Conservation (phyloP, 257 asterid genomes). For the Agastache rugosa region DNA sequence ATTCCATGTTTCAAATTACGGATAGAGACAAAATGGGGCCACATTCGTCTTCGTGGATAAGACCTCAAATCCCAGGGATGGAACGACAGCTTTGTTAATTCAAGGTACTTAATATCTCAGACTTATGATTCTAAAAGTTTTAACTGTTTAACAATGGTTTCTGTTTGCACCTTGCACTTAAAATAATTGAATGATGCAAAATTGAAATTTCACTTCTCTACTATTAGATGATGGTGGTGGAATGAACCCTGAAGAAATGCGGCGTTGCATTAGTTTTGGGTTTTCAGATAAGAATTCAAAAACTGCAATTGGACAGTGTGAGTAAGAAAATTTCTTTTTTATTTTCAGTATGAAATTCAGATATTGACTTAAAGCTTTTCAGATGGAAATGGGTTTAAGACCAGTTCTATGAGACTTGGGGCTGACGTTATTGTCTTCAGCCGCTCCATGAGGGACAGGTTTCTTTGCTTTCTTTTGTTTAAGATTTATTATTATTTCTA, state of each 20-base stretch:
- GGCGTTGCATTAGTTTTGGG: slow-evolving; percentile 87
- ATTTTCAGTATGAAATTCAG: slow-evolving; percentile 25
- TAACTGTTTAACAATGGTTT: slow-evolving; percentile 20
- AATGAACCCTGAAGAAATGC: slow-evolving; percentile 86
- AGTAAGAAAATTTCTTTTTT: slow-evolving; percentile 34
- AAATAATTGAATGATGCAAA: slow-evolving; percentile 21
- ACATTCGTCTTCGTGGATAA: slow-evolving; percentile 70
- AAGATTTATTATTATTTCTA: not conserved
- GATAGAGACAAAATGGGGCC: slow-evolving; percentile 82
- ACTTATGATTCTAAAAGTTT: not conserved
- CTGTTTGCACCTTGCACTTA: slow-evolving; percentile 32
- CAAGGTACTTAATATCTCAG: slow-evolving; percentile 63
- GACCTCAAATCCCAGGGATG: slow-evolving; percentile 72
- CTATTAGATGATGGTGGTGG: slow-evolving; percentile 92
- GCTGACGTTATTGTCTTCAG: slow-evolving; percentile 91
- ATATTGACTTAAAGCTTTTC: slow-evolving; percentile 47
- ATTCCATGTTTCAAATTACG: slow-evolving; percentile 35
- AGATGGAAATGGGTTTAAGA: slow-evolving; percentile 99
- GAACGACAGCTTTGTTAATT: slow-evolving; percentile 72
- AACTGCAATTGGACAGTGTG: slow-evolving; percentile 83
- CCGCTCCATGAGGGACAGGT: slow-evolving; percentile 68
- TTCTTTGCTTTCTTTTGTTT: slow-evolving; percentile 23
- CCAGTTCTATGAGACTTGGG: slow-evolving; percentile 98
- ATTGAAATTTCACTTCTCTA: slow-evolving; percentile 38
- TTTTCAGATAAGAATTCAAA: slow-evolving; percentile 84